These are phyloP conservation scores for Phytomonas francai DNA, from an alignment of 208 protist species.

Conservation along the genomic window DNA sequence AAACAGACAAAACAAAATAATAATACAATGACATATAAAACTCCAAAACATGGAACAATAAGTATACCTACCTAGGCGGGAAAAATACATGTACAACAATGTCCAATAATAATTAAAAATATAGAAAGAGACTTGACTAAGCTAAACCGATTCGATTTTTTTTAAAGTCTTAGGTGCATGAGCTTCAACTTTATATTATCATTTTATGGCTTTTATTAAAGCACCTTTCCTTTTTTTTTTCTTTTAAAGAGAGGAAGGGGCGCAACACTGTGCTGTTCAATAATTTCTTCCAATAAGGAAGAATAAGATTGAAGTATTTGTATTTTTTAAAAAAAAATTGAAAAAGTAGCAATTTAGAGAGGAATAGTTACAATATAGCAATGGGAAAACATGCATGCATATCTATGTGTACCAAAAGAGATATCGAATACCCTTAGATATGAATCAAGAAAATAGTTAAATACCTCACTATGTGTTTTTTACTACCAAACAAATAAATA, in stretches of 20 bases:
- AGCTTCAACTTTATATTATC: too few species aligned
- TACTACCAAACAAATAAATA: too few species aligned
- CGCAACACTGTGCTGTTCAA: too few species aligned
- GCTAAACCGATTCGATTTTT: too few species aligned
- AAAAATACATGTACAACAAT: constrained; percentile 2
- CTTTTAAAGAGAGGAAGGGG: too few species aligned
- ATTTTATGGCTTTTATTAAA: too few species aligned
- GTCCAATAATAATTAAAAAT: not conserved
- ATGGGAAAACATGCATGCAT: not conserved
- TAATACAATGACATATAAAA: not conserved
- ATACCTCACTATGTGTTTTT: too few species aligned
- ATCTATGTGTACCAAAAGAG: too few species aligned
- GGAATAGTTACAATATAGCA: constrained; percentile 4
- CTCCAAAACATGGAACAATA: constrained; percentile 2
- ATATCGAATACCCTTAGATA: too few species aligned
- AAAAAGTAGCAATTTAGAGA: not conserved
- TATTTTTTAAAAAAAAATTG: constrained; percentile 8
- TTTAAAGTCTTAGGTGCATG: too few species aligned
- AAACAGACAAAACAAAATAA: constrained; percentile 3
- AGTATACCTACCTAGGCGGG: not conserved
- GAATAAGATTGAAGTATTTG: not conserved
- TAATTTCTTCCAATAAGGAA: constrained; percentile 10
- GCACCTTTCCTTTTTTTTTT: too few species aligned
- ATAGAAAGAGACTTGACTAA: not conserved
- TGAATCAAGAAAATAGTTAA: too few species aligned